Conservation (phyloP, 441 rosid genomes). For the Adansonia gregorii region DNA sequence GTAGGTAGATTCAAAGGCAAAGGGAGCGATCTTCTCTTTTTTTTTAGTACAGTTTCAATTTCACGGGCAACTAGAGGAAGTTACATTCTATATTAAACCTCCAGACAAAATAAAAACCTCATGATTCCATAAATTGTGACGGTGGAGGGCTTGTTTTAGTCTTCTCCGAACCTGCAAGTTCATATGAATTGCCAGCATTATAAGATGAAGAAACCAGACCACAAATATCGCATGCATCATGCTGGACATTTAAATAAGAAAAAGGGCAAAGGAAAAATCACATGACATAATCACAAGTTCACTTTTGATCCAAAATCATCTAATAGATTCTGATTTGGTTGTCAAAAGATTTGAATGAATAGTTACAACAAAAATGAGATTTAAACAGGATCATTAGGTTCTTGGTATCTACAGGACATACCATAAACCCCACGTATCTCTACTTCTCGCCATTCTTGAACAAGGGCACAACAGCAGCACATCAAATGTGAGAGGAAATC, state of each 20-base stretch:
- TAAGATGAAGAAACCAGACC: not conserved
- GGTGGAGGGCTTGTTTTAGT: constrained; percentile 77
- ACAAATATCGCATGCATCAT: not conserved
- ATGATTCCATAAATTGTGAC: constrained; percentile 84
- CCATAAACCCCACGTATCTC: constrained; percentile 84
- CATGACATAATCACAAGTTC: not conserved
- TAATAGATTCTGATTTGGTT: not conserved
- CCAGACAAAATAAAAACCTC: constrained; percentile 24
- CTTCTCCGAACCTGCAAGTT: constrained; percentile 65
- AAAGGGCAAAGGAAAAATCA: not conserved
- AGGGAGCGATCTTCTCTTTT: constrained; percentile 6
- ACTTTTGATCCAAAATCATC: not conserved
- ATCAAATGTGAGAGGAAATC: constrained; percentile 90
- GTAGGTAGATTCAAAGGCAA: constrained; percentile 11
- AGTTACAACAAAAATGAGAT: not conserved
- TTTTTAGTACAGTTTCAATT: constrained; percentile 20
- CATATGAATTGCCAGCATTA: not conserved
- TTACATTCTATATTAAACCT: constrained; percentile 29
- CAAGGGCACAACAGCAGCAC: constrained; percentile 97
- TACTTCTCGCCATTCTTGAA: constrained; percentile 95
- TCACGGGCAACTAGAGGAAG: constrained; percentile 28
- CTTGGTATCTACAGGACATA: constrained; percentile 30
- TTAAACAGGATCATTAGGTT: not conserved
- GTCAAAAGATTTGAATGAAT: not conserved
- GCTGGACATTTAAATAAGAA: not conserved